These are phyloP conservation scores for Pichia sp. DNA, from an alignment of 1,139 yeast species.

Conservation along the genomic window DNA sequence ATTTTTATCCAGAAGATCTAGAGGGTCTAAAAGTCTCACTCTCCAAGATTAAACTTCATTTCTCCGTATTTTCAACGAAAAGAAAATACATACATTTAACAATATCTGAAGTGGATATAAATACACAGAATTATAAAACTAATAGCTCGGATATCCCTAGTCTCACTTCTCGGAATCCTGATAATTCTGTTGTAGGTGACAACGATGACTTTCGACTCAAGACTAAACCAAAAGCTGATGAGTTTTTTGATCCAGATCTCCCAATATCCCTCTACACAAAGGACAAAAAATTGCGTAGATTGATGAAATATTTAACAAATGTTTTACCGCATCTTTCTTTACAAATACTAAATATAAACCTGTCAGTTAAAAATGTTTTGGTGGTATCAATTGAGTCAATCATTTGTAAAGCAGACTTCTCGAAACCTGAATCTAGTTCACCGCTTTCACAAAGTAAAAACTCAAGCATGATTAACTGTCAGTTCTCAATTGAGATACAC, in stretches of 20 bases:
- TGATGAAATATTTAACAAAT: constrained; percentile 12
- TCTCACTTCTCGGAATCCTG: too few relatives aligned
- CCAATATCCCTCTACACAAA: constrained; percentile 24
- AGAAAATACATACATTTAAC: constrained; percentile 1
- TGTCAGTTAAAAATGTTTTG: constrained; percentile 4
- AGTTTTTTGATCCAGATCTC: constrained; percentile 19
- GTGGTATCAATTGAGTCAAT: constrained; percentile 4
- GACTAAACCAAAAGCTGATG: too few relatives aligned
- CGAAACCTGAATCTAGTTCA: constrained; percentile 1
- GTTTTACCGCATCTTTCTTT: constrained; percentile 16
- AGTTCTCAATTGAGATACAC: too few relatives aligned
- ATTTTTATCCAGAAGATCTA: not conserved
- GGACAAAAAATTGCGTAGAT: constrained; percentile 12
- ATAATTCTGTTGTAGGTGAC: not conserved
- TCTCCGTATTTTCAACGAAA: constrained; percentile 8
- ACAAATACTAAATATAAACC: constrained; percentile 5
- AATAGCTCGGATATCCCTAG: too few relatives aligned
- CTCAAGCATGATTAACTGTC: not conserved
- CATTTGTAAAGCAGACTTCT: constrained; percentile 10
- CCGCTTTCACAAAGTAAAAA: constrained; percentile 4
- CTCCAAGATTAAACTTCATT: constrained; percentile 6
- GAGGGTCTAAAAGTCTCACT: constrained; percentile 1
- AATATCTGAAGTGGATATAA: not conserved
- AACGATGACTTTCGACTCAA: too few relatives aligned
- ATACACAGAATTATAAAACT: not conserved